These are phyloP conservation scores for Paraphoma chrysanthemicola DNA, from an alignment of 2,329 filamentous ascomycete genomes.

Conservation along the genomic window DNA sequence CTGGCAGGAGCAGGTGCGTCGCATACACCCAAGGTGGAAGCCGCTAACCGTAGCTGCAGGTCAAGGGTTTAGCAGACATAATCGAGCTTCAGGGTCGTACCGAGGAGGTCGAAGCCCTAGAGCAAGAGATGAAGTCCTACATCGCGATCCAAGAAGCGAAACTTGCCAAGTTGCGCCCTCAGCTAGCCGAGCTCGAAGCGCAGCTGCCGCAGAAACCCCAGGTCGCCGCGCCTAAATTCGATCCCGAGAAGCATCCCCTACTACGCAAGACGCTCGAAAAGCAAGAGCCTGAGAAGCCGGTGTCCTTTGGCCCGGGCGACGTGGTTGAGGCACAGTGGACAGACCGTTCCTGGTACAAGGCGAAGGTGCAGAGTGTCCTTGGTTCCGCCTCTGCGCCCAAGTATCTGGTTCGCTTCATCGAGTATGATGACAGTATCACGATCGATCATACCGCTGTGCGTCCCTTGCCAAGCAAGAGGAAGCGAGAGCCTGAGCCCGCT, in stretches of 20 bases:
- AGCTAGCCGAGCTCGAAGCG: conserved; percentile 67
- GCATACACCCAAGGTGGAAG: background rate
- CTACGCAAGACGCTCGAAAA: conserved; percentile 61
- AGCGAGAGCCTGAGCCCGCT: conserved; percentile 85
- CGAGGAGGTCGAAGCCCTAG: conserved; percentile 80
- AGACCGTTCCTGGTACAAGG: conserved; percentile 89
- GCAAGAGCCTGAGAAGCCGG: conserved; percentile 44
- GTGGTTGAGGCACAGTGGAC: conserved; percentile 90
- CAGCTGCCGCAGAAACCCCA: conserved; percentile 50
- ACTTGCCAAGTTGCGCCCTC: conserved; percentile 69
- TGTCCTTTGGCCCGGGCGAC: conserved; percentile 84
- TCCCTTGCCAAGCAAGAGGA: conserved; percentile 50
- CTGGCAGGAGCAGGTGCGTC: conserved; percentile 17
- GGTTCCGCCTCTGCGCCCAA: conserved; percentile 90
- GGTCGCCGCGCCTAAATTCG: conserved; percentile 67
- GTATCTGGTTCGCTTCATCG: conserved; percentile 95
- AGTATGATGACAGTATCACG: conserved; percentile 87
- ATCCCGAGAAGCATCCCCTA: conserved; percentile 79
- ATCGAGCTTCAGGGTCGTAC: conserved; percentile 78
- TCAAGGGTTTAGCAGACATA: conserved; percentile 75
- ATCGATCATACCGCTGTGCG: conserved; percentile 58
- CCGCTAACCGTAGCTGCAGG: conserved; percentile 10
- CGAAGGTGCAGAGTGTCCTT: conserved; percentile 90
- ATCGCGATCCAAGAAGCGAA: conserved; percentile 80
- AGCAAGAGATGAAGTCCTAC: conserved; percentile 81